Evolutionary conservation across 2,329 filamentous ascomycete genomes (phyloP).

Genomic region (Neopestalotiopsis clavispora): DNA sequence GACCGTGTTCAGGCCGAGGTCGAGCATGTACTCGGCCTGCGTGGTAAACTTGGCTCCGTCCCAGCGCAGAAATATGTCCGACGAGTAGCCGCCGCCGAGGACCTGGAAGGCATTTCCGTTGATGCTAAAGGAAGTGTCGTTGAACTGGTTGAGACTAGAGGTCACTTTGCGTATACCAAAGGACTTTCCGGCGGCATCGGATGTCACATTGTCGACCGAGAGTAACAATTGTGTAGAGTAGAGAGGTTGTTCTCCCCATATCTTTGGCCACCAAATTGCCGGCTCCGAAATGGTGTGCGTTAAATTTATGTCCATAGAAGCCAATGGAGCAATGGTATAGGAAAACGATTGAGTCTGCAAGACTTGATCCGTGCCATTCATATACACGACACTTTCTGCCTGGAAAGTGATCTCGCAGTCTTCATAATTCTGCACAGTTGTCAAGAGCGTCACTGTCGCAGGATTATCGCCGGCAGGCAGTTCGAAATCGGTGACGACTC

Average conservation of each 20-base stretch:
- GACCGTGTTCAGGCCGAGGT: slow-evolving; percentile 67
- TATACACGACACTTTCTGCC: slow-evolving; percentile 39
- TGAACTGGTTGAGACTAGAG: slow-evolving; percentile 52
- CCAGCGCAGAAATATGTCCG: slow-evolving; percentile 67
- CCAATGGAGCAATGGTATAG: slow-evolving; percentile 39
- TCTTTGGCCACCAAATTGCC: slow-evolving; percentile 64
- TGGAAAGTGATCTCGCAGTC: slow-evolving; percentile 42
- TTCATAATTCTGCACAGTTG: slow-evolving; percentile 46
- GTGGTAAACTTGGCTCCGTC: slow-evolving; percentile 49
- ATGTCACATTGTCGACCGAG: slow-evolving; percentile 28
- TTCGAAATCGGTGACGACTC: slow-evolving; percentile 49
- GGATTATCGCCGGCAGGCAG: slow-evolving; percentile 31
- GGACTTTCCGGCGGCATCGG: slow-evolving; percentile 38
- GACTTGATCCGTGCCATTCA: slow-evolving; percentile 26
- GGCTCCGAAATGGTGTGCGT: slow-evolving; percentile 45
- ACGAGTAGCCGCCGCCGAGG: slow-evolving; percentile 62
- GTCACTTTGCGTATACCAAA: slow-evolving; percentile 63
- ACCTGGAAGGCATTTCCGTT: slow-evolving; percentile 65
- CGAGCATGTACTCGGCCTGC: slow-evolving; percentile 59
- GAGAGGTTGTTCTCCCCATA: slow-evolving; percentile 62
- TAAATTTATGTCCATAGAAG: slow-evolving; percentile 45
- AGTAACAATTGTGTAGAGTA: slow-evolving; percentile 44
- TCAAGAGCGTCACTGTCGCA: slow-evolving; percentile 43
- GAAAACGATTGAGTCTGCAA: slow-evolving; percentile 18
- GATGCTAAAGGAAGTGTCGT: slow-evolving; percentile 60